phyloP scores from a whole-genome alignment of 2,329 filamentous ascomycete genomes.

The Hymenoscyphus repandus region DNA sequence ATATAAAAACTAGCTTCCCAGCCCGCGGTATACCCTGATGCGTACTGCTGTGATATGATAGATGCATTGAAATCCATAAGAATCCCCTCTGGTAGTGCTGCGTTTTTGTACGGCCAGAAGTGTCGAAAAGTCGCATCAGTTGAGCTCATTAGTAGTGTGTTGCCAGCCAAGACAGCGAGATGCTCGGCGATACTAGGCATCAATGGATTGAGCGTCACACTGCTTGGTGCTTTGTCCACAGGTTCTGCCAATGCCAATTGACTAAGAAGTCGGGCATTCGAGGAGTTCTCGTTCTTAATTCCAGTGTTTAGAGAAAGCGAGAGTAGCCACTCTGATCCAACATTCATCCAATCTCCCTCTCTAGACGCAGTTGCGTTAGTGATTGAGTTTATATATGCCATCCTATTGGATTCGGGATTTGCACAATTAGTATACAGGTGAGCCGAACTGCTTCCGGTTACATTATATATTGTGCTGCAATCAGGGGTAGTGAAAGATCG shows the following conservation, averaged over 20 bases:
- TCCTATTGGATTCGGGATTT: conserved; percentile 40
- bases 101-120: conserved; percentile 43
- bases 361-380: conserved; percentile 31
- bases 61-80: conserved; percentile 58
- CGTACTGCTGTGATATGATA: conserved; percentile 62
- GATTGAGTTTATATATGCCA: conserved; percentile 49
- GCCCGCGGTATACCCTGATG: conserved; percentile 53
- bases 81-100: conserved; percentile 32
- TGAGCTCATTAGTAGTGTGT: conserved; percentile 58
- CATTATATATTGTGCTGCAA: conserved; percentile 60
- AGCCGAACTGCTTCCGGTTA: conserved; percentile 53
- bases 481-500: conserved; percentile 56
- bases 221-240: conserved; percentile 35
- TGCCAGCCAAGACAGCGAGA: conserved; percentile 63
- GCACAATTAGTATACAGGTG: conserved; percentile 58
- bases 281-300: conserved; percentile 48
- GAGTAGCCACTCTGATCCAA: conserved; percentile 49
- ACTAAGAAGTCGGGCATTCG: conserved; percentile 53
- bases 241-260: conserved; percentile 43
- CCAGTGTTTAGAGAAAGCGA: conserved; percentile 54
- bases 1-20: conserved; percentile 66
- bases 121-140: conserved; percentile 56
- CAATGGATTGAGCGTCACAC: conserved; percentile 21
- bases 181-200: conserved; percentile 70
- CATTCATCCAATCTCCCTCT: conserved; percentile 46